These are phyloP conservation scores for Dimargaris cristalligena DNA, from an alignment of 192 early-diverging fungal species.

Conservation along the genomic window DNA sequence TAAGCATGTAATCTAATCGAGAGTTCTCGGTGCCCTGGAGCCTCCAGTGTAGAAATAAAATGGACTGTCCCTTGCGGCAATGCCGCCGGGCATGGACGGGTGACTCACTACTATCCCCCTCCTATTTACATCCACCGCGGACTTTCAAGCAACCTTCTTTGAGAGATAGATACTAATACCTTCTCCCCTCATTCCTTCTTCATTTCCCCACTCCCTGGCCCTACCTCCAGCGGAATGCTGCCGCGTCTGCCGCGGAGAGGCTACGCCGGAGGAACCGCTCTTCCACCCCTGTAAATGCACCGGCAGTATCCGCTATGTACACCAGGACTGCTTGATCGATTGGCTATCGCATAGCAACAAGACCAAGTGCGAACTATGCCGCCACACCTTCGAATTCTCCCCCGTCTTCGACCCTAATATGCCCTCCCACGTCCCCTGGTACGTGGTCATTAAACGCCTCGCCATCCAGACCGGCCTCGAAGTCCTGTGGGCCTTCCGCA, in stretches of 20 bases:
- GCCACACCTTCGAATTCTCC: constrained; percentile 67
- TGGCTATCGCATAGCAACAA: constrained; percentile 74
- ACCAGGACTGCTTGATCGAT: constrained; percentile 76
- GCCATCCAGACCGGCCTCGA: constrained; percentile 25
- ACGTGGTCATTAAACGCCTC: constrained; percentile 36
- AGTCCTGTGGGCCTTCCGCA: constrained; percentile 28
- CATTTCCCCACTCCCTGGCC: not conserved
- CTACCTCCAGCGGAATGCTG: constrained; percentile 42
- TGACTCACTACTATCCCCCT: no score
- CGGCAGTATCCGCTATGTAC: constrained; percentile 88
- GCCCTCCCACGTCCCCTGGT: constrained; percentile 46
- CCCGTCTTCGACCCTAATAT: constrained; percentile 57
- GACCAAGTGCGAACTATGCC: constrained; percentile 82
- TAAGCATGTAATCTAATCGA: no score
- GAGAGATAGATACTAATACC: no score
- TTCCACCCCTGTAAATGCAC: constrained; percentile 93
- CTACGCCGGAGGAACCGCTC: constrained; percentile 62
- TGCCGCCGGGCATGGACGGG: no score
- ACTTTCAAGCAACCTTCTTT: no score
- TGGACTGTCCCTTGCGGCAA: no score
- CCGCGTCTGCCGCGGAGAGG: constrained; percentile 65
- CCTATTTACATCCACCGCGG: no score
- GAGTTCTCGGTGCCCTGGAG: no score
- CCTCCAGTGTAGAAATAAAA: no score
- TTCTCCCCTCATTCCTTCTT: not conserved